phyloP scores from a whole-genome alignment of 331 rosid genomes.

The Rhamnella rubrinervis region DNA sequence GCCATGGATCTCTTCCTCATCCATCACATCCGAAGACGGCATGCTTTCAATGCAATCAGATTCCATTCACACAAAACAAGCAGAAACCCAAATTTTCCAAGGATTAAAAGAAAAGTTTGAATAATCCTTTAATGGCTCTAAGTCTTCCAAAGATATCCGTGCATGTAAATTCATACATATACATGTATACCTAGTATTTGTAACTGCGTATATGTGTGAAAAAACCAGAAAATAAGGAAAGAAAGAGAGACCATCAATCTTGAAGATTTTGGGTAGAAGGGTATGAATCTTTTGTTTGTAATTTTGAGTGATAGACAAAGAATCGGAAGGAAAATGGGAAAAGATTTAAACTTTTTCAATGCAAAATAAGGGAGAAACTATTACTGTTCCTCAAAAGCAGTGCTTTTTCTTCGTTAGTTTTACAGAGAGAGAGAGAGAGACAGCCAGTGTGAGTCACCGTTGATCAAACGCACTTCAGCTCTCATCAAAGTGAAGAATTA shows the following conservation, averaged over 20 bases:
- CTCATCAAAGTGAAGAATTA: neutral
- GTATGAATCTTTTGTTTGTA: slow-evolving; percentile 7
- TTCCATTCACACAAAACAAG: slow-evolving; percentile 44
- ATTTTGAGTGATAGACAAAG: slow-evolving; percentile 4
- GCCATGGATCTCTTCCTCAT: slow-evolving; percentile 50
- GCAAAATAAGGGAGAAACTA: neutral
- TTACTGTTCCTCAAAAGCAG: slow-evolving; percentile 5
- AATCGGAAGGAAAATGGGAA: slow-evolving; percentile 8
- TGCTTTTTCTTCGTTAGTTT: slow-evolving; percentile 20
- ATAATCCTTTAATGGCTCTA: slow-evolving; percentile 1
- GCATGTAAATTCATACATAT: neutral
- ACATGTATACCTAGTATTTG: neutral
- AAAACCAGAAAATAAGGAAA: neutral
- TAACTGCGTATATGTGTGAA: neutral
- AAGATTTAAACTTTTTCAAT: slow-evolving; percentile 11
- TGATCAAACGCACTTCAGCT: neutral
- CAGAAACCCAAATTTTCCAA: slow-evolving; percentile 8
- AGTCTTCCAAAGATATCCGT: neutral
- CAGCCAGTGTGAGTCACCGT: neutral
- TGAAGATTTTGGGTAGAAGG: slow-evolving; percentile 8
- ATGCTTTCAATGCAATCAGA: slow-evolving; percentile 41
- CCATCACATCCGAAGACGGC: slow-evolving; percentile 53
- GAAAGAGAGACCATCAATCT: slow-evolving; percentile 5
- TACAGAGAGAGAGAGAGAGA: slow-evolving; percentile 17
- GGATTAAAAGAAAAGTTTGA: neutral